These are phyloP conservation scores for Thalia dealbata DNA, from an alignment of 176 grass and related monocot genomes.

Conservation along the genomic window DNA sequence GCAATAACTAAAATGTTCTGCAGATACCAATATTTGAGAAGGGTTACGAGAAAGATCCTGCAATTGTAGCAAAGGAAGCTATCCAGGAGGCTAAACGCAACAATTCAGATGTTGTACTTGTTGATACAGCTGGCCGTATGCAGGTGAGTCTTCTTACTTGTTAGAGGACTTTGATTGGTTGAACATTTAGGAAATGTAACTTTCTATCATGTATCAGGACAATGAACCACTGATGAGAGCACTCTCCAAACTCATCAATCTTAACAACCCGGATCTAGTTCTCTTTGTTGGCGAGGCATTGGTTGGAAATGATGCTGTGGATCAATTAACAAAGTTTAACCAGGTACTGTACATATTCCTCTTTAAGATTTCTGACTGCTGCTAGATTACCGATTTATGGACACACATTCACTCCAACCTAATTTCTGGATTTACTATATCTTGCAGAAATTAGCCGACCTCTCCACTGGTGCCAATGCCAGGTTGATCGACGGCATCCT, in stretches of 20 bases:
- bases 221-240: conserved; percentile 98
- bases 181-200: neutral
- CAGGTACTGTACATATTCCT: conserved; percentile 31
- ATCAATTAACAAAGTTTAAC: conserved; percentile 83
- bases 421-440: neutral
- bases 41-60: conserved; percentile 87
- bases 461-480: conserved; percentile 55
- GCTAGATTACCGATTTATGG: too few relatives aligned
- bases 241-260: conserved; percentile 93
- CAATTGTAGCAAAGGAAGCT: conserved; percentile 83
- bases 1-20: conserved; percentile 1
- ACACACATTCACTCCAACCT: neutral
- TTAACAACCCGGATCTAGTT: conserved; percentile 75
- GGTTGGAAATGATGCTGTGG: conserved; percentile 92
- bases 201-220: conserved; percentile 35
- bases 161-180: neutral
- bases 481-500: conserved; percentile 95
- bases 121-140: conserved; percentile 90
- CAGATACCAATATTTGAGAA: conserved; percentile 98
- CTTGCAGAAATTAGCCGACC: conserved; percentile 81
- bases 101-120: conserved; percentile 86
- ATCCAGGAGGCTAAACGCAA: conserved; percentile 72
- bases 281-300: conserved; percentile 92
- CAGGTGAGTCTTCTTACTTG: conserved; percentile 34
- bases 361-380: neutral